phyloP scores from a whole-genome alignment of 2,329 filamentous ascomycete species.

The Pestalotiopsis sp. region DNA sequence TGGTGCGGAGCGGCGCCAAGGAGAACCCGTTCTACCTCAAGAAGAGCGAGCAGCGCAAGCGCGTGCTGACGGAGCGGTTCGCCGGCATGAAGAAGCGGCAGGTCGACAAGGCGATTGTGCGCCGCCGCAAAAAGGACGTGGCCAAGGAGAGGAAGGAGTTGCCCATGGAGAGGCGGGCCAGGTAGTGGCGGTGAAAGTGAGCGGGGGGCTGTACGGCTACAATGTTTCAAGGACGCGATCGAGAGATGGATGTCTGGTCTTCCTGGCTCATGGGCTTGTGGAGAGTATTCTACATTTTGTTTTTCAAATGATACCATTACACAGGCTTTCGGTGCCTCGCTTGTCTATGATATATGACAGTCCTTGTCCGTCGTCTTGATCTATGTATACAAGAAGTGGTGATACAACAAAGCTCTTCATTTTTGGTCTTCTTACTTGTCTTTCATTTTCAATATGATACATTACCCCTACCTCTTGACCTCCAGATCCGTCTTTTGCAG shows the following conservation, averaged over 20 bases:
- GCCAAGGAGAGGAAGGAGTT: constrained; percentile 82
- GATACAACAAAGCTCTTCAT: background rate
- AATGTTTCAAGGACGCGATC: constrained; percentile 15
- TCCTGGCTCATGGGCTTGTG: background rate
- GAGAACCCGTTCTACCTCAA: constrained; percentile 95
- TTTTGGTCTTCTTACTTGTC: too few species aligned
- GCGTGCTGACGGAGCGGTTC: constrained; percentile 78
- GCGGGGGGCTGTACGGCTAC: background rate
- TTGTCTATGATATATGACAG: constrained; percentile 2
- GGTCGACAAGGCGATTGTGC: constrained; percentile 81
- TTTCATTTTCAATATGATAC: background rate
- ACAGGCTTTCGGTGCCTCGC: background rate
- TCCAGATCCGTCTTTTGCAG: constrained; percentile 37
- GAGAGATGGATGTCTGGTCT: constrained; percentile 18
- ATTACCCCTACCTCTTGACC: constrained; percentile 14
- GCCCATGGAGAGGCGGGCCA: constrained; percentile 55
- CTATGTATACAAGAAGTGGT: constrained; percentile 5
- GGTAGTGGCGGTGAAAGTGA: background rate
- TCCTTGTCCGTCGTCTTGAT: background rate
- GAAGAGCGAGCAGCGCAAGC: constrained; percentile 87
- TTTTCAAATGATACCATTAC: constrained; percentile 7
- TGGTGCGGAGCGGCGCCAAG: constrained; percentile 70
- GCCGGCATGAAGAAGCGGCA: constrained; percentile 83
- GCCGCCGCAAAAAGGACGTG: constrained; percentile 86
- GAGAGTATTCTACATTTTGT: background rate